phyloP scores from a whole-genome alignment of 345 rosid genomes.

The Eucalyptus victrix region DNA sequence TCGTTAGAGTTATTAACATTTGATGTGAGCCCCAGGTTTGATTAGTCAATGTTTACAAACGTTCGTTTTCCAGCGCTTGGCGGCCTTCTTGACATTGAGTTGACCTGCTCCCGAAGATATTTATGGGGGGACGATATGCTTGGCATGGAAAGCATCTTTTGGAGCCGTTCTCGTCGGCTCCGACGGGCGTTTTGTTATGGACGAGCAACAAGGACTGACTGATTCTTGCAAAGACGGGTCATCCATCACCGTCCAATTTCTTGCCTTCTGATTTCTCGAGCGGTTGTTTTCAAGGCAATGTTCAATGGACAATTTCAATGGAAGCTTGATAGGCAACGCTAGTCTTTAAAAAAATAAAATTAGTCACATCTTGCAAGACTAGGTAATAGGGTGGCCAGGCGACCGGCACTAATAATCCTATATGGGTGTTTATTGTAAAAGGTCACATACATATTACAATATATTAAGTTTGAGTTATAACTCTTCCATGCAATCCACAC shows the following conservation, averaged over 20 bases:
- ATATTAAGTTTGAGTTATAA: neutral
- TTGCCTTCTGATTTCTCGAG: neutral
- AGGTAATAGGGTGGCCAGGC: neutral
- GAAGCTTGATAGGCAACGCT: neutral
- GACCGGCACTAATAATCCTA: neutral
- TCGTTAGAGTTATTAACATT: neutral
- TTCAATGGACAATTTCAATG: neutral
- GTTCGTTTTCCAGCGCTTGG: neutral
- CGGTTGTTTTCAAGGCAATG: neutral
- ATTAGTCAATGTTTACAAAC: neutral
- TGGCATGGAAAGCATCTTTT: neutral
- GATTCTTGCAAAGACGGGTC: neutral
- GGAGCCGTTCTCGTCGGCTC: neutral
- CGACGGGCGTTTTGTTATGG: neutral
- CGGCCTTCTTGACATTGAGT: neutral
- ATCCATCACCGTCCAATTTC: neutral
- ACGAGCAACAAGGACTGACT: neutral
- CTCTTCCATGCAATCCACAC: rapidly evolving
- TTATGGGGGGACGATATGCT: neutral
- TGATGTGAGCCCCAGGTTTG: neutral
- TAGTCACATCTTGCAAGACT: neutral
- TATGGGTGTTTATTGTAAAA: neutral
- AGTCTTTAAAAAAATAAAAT: neutral
- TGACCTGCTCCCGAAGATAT: neutral
- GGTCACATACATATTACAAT: neutral